Base-by-base conservation (phyloP, 176 grass and related monocot species). In the Oryza punctata region DNA sequence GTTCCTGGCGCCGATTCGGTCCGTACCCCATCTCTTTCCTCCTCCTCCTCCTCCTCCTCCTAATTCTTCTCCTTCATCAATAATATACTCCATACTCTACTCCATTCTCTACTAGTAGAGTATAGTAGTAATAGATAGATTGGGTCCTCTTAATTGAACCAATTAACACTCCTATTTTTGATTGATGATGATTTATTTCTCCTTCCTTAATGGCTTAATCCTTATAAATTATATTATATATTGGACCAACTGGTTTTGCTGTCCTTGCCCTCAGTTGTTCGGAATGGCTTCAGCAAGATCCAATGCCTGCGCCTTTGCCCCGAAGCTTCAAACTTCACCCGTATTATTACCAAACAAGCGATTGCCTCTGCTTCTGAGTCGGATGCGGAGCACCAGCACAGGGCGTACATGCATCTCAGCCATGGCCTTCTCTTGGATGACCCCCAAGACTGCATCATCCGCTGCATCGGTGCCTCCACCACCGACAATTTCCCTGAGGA, bases 1-100 rank as follows among this genome's bases (percentile, higher is more conserved):
- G 73, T 64, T 94, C 92, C 9, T 94, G 92, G 92, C 89, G 89
- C 40, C 41, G 52, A 16, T 85, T 94, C 75, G 87, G 92, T 94
- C 44, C 46, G 16, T 61, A 4, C 9, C 57, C 54, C 50, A 12
- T 44, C 18, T 19, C 50, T 3, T 61, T 6, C n/a, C n/a, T 57
- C 57, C 21, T 57, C 52, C 16, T n/a, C n/a, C n/a, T n/a, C n/a
- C n/a, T n/a, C n/a, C n/a, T n/a, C n/a, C n/a, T n/a, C n/a, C n/a
- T 52, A 18, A 50, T 50, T 50, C 47, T 50, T 1, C 47, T 6
- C 15, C 12, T 15, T 49, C 2, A 15, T 16, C 35, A 37, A 32
- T 32, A 32, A 32, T 32, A 37, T 37, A 37, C 35, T 37, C 35
- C 1, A 7, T n/a, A n/a, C n/a, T n/a, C n/a, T n/a, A n/a, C n/a